phyloP scores from a whole-genome alignment of 192 early-diverging fungal genomes.

The Spizellomyces punctatus region DNA sequence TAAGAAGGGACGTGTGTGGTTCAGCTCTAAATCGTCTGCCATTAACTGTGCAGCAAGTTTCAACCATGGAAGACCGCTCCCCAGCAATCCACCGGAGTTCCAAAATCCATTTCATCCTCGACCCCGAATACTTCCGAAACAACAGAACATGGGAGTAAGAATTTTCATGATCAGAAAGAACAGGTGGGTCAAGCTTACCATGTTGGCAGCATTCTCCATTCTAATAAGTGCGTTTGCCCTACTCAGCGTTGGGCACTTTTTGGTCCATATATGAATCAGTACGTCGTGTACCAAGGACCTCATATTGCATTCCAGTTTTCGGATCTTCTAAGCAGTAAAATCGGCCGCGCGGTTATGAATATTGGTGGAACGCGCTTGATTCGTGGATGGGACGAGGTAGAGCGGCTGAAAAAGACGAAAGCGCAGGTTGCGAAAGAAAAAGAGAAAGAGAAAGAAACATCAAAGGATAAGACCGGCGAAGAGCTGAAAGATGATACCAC shows the following conservation, averaged over 20 bases:
- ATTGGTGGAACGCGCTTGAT: constrained; percentile 69
- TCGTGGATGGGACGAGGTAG: constrained; percentile 76
- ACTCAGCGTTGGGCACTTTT: constrained; percentile 70
- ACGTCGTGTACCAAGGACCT: constrained; percentile 68
- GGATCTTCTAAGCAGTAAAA: constrained; percentile 62
- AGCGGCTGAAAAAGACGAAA: constrained; percentile 49
- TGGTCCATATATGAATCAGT: constrained; percentile 78
- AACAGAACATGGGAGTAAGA: constrained; percentile 1
- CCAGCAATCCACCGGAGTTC: not conserved
- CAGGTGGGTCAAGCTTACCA: too few species aligned
- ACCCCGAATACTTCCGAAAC: constrained; percentile 4
- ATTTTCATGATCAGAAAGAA: too few species aligned
- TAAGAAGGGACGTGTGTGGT: too few species aligned
- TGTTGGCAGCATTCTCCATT: too few species aligned
- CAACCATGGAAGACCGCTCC: constrained; percentile 51
- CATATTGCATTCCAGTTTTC: constrained; percentile 65
- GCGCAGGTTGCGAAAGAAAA: constrained; percentile 36
- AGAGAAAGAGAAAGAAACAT: constrained; percentile 38
- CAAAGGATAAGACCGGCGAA: constrained; percentile 20
- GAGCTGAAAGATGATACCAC: constrained; percentile 19
- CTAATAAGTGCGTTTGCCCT: too few species aligned
- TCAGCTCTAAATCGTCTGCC: too few species aligned
- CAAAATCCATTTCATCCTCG: constrained; percentile 21
- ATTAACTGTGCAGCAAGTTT: constrained; percentile 49
- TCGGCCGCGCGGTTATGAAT: constrained; percentile 66